Conservation (phyloP, 176 grass and related monocot species). For the Raddia distichophylla region DNA sequence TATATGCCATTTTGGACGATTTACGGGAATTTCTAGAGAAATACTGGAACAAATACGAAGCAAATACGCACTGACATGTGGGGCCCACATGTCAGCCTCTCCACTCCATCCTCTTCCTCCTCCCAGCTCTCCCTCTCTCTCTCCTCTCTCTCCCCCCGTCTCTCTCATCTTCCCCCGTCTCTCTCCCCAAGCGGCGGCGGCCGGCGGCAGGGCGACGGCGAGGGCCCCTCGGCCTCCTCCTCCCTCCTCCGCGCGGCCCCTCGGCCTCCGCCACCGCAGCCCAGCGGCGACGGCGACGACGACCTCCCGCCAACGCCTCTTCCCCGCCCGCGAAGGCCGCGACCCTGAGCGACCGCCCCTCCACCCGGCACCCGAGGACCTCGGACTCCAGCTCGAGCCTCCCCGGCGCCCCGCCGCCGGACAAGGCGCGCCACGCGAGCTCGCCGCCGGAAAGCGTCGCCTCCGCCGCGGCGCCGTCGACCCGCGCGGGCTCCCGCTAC, state of each 20-base stretch:
- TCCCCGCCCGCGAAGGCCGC: constrained; percentile 40
- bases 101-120: too few relatives aligned
- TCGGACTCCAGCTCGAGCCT: constrained; percentile 65
- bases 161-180: too few relatives aligned
- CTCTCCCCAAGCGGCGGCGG: too few relatives aligned
- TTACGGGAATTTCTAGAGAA: too few relatives aligned
- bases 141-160: too few relatives aligned
- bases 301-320: constrained; percentile 15
- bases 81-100: too few relatives aligned
- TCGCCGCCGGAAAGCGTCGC: constrained; percentile 60
- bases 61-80: too few relatives aligned
- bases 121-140: too few relatives aligned
- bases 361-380: constrained; percentile 59
- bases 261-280: constrained; percentile 29
- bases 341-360: constrained; percentile 52
- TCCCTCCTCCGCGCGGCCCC: constrained; percentile 49
- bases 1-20: too few relatives aligned
- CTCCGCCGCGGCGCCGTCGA: constrained; percentile 48
- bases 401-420: constrained; percentile 22
- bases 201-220: too few relatives aligned
- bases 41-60: too few relatives aligned
- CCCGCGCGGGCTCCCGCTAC: constrained; percentile 39
- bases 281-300: constrained; percentile 20
- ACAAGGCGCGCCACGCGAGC: constrained; percentile 60
- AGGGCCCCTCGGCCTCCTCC: constrained; percentile 57